These are phyloP conservation scores for Candida verbasci DNA, from an alignment of 805 yeast genomes.

Conservation along the genomic window DNA sequence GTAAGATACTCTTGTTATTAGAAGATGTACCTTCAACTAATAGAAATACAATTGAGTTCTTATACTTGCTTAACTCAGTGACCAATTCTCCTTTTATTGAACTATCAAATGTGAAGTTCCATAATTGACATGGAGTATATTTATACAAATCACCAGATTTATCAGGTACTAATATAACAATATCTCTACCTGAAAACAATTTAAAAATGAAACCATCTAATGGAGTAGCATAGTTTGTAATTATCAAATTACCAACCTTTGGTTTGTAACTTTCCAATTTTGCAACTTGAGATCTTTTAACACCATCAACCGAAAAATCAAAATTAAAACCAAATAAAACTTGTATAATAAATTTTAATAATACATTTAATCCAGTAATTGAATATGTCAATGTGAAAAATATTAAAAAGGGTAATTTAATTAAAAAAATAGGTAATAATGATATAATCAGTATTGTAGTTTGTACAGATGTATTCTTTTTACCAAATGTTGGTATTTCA, in stretches of 20 bases:
- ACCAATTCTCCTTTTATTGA: constrained; percentile 8
- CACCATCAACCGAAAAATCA: constrained; percentile 45
- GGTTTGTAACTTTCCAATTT: constrained; percentile 33
- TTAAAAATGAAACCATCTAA: constrained; percentile 45
- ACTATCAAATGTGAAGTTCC: constrained; percentile 19
- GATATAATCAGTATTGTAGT: neutral
- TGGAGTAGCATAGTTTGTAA: constrained; percentile 59
- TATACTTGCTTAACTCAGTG: constrained; percentile 18
- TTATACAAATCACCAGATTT: constrained; percentile 24
- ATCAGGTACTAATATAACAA: constrained; percentile 38
- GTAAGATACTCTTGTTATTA: constrained; percentile 72
- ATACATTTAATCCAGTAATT: constrained; percentile 15
- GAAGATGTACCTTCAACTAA: constrained; percentile 84
- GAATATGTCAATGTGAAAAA: constrained; percentile 11
- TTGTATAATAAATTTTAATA: constrained; percentile 17
- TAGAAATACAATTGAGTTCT: constrained; percentile 45
- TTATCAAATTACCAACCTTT: constrained; percentile 42
- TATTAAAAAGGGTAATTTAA: constrained; percentile 30
- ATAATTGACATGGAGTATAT: constrained; percentile 23
- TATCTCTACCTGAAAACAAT: constrained; percentile 14
- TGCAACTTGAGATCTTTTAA: constrained; percentile 38
- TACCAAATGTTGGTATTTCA: constrained; percentile 7
- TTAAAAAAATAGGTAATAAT: constrained; percentile 10
- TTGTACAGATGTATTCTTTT: neutral
- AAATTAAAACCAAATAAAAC: constrained; percentile 31